Conservation (phyloP, 306 rosid species). For the Vigna trinervia region DNA sequence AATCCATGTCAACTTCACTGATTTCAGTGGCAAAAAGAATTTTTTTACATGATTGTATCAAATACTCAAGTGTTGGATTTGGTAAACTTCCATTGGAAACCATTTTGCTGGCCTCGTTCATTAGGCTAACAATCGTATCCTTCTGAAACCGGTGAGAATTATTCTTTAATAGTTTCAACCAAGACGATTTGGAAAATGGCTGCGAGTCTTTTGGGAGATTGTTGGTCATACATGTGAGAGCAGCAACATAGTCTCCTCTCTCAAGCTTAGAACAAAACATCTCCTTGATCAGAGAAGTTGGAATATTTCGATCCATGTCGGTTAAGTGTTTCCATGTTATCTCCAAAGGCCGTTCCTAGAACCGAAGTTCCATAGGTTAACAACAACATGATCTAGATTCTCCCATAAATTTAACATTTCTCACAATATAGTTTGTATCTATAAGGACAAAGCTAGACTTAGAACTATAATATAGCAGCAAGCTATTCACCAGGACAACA, state of each 20-base stretch:
- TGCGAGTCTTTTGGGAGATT: constrained; percentile 48
- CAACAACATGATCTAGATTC: constrained; percentile 30
- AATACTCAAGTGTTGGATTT: constrained; percentile 55
- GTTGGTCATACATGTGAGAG: constrained; percentile 61
- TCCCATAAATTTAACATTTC: constrained; percentile 15
- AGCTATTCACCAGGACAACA: constrained; percentile 11
- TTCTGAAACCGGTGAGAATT: constrained; percentile 59
- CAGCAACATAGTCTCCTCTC: constrained; percentile 58
- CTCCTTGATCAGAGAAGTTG: constrained; percentile 68
- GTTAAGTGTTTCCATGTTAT: constrained; percentile 76
- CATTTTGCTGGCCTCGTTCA: constrained; percentile 52
- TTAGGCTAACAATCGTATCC: constrained; percentile 58
- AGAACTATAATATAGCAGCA: constrained; percentile 10
- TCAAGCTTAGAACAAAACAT: constrained; percentile 69
- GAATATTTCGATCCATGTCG: constrained; percentile 56
- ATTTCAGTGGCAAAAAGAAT: constrained; percentile 47
- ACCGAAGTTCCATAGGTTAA: constrained; percentile 41
- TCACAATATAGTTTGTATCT: not conserved
- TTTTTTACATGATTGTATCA: constrained; percentile 66
- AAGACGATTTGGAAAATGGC: constrained; percentile 67
- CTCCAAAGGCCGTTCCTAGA: constrained; percentile 76
- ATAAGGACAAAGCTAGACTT: constrained; percentile 7
- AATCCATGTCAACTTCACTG: constrained; percentile 38
- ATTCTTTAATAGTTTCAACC: constrained; percentile 69
- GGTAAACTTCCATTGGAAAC: constrained; percentile 49